Evolutionary conservation across 73 alveolate species (phyloP).

Genomic region (Paramecium tetraurelia): DNA sequence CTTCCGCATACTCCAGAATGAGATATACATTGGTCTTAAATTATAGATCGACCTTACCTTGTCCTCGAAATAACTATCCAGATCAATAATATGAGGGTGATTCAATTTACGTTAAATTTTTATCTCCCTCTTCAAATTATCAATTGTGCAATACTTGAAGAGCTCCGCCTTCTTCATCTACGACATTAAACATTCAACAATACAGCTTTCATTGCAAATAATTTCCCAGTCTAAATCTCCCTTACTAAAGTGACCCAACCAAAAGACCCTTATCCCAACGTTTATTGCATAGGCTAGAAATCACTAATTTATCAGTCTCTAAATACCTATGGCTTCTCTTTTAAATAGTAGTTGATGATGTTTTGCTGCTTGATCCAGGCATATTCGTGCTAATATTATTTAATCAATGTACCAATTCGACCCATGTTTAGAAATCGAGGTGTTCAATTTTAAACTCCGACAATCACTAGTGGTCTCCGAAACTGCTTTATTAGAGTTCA

Average conservation of each 20-base stretch:
- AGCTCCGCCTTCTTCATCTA: constrained; percentile 48
- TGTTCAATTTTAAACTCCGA: background rate
- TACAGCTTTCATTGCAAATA: constrained; percentile 43
- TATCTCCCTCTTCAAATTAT: constrained; percentile 61
- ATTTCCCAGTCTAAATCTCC: background rate
- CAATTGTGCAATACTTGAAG: constrained; percentile 26
- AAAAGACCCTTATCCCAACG: constrained; percentile 20
- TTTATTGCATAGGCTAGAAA: background rate
- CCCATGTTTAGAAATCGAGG: background rate
- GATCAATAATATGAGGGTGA: constrained; percentile 76
- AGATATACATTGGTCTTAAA: constrained; percentile 57
- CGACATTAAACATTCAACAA: background rate
- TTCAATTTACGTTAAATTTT: constrained; percentile 68
- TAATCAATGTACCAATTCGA: background rate
- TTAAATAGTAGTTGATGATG: background rate
- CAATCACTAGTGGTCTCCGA: background rate
- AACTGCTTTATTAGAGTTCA: background rate
- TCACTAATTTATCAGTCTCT: background rate
- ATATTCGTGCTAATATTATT: background rate
- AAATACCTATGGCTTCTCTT: background rate
- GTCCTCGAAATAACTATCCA: constrained; percentile 76
- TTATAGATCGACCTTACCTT: background rate
- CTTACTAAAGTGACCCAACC: constrained; percentile 40
- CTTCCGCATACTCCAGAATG: constrained; percentile 71
- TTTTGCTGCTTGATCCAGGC: constrained; percentile 8